Percentiles rank a stretch among this genome's conserved stretches.
These are phyloP conservation scores for Xylaria castorea DNA, from an alignment of 495 filamentous ascomycete genomes.

Conservation along the genomic window DNA sequence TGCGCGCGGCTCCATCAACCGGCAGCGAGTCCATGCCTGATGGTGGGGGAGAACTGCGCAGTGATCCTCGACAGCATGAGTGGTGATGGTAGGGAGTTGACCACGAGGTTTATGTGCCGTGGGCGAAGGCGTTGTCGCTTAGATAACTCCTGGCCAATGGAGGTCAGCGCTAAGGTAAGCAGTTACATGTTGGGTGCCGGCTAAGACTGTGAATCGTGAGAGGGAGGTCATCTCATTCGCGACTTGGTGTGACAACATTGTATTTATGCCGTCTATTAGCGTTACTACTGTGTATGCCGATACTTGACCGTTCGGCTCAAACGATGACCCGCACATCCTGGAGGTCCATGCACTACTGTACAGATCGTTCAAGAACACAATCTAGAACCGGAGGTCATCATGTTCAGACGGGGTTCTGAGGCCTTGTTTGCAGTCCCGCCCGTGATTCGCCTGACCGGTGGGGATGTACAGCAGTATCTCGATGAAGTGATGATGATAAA, in stretches of 20 bases:
- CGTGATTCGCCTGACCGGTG: constrained; percentile 12
- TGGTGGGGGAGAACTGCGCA: neutral
- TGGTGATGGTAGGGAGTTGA: constrained; percentile 1
- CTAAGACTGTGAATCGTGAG: neutral
- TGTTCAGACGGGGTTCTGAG: constrained; percentile 2
- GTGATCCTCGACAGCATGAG: neutral
- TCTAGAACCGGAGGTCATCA: constrained; percentile 16
- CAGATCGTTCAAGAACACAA: neutral
- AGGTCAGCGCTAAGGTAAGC: neutral
- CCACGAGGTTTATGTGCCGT: constrained; percentile 8
- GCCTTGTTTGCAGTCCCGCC: neutral
- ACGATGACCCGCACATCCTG: constrained; percentile 22
- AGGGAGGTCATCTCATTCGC: neutral
- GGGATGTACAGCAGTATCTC: constrained; percentile 9
- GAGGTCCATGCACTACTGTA: constrained; percentile 1
- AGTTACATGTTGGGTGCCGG: neutral
- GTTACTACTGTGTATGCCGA: neutral
- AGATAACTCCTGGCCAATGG: constrained; percentile 13
- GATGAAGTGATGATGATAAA: constrained; percentile 44
- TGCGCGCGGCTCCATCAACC: constrained; percentile 14
- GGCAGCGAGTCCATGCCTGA: constrained; percentile 5
- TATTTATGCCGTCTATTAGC: neutral
- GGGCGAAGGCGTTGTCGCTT: constrained; percentile 17
- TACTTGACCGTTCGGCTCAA: constrained; percentile 16
- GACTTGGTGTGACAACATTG: neutral